Evolutionary conservation across 331 rosid genomes (phyloP), one percentile per base, ranked within the genome.

Genomic region (Stylosanthes scabra): DNA sequence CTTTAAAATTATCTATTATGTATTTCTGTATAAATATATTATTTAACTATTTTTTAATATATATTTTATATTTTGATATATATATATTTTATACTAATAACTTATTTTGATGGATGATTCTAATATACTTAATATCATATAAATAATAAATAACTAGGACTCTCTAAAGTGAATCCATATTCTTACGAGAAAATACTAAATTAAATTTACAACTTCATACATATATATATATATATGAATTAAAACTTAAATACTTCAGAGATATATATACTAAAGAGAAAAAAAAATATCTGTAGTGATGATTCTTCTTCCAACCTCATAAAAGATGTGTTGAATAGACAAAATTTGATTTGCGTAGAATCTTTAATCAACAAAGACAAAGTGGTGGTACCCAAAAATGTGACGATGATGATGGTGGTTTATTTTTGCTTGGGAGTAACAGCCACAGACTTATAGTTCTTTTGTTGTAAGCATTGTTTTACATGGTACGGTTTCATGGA

Each of bases 391-490:
- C 74, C 69, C 46, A 77, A 57, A 57, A 20, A 20, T 20, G 25
- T 20, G 25, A 20, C 25, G 25, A 64, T 65, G 37, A 78, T 57
- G 13, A 27, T 49, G 68, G 56, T 59, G 72, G 14, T 61, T 37
- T 82, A 62, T 69, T 47, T 74, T 74, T 74, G 34, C 37, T 57
- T 31, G 37, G 37, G 74, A 64, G 46, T 28, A 66, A 59, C 52
- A 69, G 71, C 75, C 56, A 64, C 59, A 44, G 28, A 37, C 71
- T 66, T 34, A 37, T 63, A 58, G 81, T 65, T 78, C 0, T 74
- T 78, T 57, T 12, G 70, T 73, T 78, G 80, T 70, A 68, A 12
- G 62, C 74, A 49, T 82, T 54, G 66, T 68, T 82, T 78, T 55
- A 58, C 34, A 56, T 69, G 65, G 66, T 31, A 31, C 5, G 37